Conservation (phyloP, 441 rosid species). For the Pelargonium fulgidum region DNA sequence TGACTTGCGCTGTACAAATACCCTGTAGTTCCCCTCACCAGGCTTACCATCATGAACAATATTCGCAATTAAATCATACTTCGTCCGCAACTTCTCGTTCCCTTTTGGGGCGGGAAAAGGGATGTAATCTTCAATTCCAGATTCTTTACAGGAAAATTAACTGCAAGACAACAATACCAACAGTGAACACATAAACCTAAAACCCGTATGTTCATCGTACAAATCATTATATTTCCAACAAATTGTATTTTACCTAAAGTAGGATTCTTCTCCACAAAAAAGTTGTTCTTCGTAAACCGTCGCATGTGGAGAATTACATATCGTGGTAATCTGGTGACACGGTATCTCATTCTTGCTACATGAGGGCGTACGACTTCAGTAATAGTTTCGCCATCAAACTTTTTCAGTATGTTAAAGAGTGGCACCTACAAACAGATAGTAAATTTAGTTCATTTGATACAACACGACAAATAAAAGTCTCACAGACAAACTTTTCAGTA, state of each 20-base stretch:
- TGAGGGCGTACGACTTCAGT: slow-evolving; percentile 88
- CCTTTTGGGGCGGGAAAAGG: slow-evolving; percentile 67
- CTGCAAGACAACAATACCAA: slow-evolving; percentile 35
- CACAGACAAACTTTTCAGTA: no score
- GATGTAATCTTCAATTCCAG: slow-evolving; percentile 85
- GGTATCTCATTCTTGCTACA: slow-evolving; percentile 74
- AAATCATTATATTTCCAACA: slow-evolving; percentile 5
- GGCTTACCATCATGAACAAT: slow-evolving; percentile 94
- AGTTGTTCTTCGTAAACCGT: slow-evolving; percentile 83
- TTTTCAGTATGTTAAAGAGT: slow-evolving; percentile 74
- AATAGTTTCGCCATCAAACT: slow-evolving; percentile 80
- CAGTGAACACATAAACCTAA: slow-evolving; percentile 6
- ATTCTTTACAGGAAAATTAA: slow-evolving; percentile 93
- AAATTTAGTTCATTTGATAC: slow-evolving; percentile 3
- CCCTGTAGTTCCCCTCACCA: slow-evolving; percentile 76
- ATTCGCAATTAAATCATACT: slow-evolving; percentile 85
- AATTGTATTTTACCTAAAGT: slow-evolving; percentile 53
- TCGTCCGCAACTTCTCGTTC: slow-evolving; percentile 50
- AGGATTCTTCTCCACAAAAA: slow-evolving; percentile 90
- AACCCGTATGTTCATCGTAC: neutral
- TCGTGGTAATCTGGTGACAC: slow-evolving; percentile 63
- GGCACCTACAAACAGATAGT: slow-evolving; percentile 52
- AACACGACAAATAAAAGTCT: neutral
- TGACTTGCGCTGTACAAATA: slow-evolving; percentile 88
- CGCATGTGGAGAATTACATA: slow-evolving; percentile 91